A percentile compares a stretch with the other conserved stretches of the same genome.
Conservation (phyloP, 2,329 filamentous ascomycete species). For the Calonectria pseudoturangicola region DNA sequence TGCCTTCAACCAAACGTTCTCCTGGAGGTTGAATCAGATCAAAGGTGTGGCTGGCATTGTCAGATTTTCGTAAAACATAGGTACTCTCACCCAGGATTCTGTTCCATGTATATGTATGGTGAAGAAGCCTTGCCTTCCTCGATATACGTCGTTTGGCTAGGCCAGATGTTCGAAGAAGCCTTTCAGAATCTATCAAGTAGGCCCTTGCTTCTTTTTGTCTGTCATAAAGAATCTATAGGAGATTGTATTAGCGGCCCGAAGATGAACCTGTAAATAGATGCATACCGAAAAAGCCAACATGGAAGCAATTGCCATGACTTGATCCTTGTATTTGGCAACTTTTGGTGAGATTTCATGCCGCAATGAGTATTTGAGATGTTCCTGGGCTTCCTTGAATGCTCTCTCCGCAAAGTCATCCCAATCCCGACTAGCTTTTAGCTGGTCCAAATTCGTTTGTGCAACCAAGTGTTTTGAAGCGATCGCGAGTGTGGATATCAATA, state of each 20-base stretch:
- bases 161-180: slow-evolving; percentile 18
- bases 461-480: slow-evolving; percentile 1
- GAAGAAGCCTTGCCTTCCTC: slow-evolving; percentile 33
- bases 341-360: slow-evolving; percentile 15
- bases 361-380: slow-evolving; percentile 1
- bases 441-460: not conserved
- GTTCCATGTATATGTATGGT: slow-evolving; percentile 39
- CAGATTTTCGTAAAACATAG: slow-evolving; percentile 18
- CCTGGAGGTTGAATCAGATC: not conserved
- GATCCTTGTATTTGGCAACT: slow-evolving; percentile 18
- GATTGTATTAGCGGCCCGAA: not conserved
- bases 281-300: slow-evolving; percentile 17
- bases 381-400: not conserved
- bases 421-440: not conserved
- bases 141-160: slow-evolving; percentile 35
- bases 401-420: slow-evolving; percentile 11
- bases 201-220: slow-evolving; percentile 11
- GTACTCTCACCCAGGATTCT: slow-evolving; percentile 38
- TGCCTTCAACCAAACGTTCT: not conserved
- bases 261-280: too few relatives aligned
- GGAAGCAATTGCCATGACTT: slow-evolving; percentile 8
- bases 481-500: not conserved
- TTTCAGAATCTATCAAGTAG: slow-evolving; percentile 14
- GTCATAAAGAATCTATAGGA: not conserved
- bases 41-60: not conserved